Conservation (phyloP, 2,329 filamentous ascomycete species). For the Alternaria brassicae region DNA sequence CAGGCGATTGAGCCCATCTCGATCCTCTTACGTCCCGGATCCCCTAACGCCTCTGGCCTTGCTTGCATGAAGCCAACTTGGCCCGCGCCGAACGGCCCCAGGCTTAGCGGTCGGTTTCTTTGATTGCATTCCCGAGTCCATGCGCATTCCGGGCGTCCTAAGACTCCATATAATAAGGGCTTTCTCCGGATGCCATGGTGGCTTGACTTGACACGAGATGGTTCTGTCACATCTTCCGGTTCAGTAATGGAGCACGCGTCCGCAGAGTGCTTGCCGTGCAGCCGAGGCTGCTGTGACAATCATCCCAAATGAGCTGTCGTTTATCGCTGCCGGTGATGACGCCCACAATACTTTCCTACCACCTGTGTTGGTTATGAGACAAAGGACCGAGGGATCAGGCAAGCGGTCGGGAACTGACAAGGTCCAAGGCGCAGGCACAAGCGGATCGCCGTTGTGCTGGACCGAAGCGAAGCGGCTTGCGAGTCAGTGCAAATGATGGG, state of each 20-base stretch:
- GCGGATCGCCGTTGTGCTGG: constrained; percentile 25
- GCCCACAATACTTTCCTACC: constrained; percentile 12
- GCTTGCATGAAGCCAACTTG: constrained; percentile 43
- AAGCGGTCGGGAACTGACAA: constrained; percentile 18
- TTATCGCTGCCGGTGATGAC: constrained; percentile 16
- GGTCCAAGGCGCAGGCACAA: constrained; percentile 19
- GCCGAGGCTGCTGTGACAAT: constrained; percentile 21
- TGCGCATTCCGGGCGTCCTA: constrained; percentile 30
- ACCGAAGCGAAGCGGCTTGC: constrained; percentile 23
- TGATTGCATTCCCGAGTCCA: constrained; percentile 37
- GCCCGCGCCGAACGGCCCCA: constrained; percentile 36
- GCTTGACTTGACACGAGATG: constrained; percentile 24
- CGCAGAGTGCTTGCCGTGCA: constrained; percentile 20
- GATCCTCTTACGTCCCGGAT: constrained; percentile 34
- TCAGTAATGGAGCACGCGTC: constrained; percentile 21
- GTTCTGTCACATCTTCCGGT: constrained; percentile 23
- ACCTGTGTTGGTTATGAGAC: constrained; percentile 13
- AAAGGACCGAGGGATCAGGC: constrained; percentile 19
- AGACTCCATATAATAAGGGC: constrained; percentile 21
- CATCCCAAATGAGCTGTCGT: constrained; percentile 19
- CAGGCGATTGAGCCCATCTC: constrained; percentile 31
- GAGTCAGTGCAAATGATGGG: constrained; percentile 19
- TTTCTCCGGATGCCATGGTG: constrained; percentile 30
- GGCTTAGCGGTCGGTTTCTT: constrained; percentile 35
- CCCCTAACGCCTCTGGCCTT: constrained; percentile 40